These are phyloP conservation scores for Boehmeria nivea DNA, from an alignment of 306 rosid genomes.

Conservation along the genomic window DNA sequence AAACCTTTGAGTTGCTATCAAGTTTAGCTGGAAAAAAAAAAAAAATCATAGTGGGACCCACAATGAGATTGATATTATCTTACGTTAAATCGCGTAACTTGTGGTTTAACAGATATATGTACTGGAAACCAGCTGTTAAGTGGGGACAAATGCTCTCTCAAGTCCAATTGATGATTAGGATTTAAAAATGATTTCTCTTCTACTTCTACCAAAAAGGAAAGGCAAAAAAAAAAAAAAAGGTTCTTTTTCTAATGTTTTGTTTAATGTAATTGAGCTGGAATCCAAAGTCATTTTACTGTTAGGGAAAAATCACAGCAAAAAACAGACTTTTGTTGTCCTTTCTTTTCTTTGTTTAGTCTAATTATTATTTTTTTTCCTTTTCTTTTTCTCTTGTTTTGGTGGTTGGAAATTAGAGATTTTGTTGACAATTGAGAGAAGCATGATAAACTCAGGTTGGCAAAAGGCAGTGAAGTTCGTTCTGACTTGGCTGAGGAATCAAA, in stretches of 20 bases:
- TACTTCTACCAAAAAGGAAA: too few relatives aligned
- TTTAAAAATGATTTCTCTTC: too few relatives aligned
- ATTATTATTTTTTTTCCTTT: not conserved
- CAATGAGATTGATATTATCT: slow-evolving; percentile 17
- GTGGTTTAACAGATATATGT: slow-evolving; percentile 30
- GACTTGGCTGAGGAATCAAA: slow-evolving; percentile 34
- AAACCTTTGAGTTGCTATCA: slow-evolving; percentile 50
- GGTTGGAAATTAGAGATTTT: slow-evolving; percentile 1
- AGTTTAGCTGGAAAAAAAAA: slow-evolving; percentile 42
- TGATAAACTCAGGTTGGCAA: slow-evolving; percentile 37
- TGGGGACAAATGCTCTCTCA: slow-evolving; percentile 37
- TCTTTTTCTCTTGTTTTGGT: not conserved
- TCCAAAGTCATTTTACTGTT: slow-evolving; percentile 22
- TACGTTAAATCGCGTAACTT: slow-evolving; percentile 40
- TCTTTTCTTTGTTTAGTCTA: too few relatives aligned
- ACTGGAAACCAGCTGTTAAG: slow-evolving; percentile 53
- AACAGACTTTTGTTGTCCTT: not conserved
- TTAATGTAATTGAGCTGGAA: slow-evolving; percentile 32
- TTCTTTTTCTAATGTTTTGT: not conserved
- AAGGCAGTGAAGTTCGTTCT: slow-evolving; percentile 19
- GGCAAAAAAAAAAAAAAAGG: not conserved
- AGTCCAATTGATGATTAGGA: slow-evolving; percentile 32
- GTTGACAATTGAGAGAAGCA: slow-evolving; percentile 17
- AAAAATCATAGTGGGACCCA: slow-evolving; percentile 12
- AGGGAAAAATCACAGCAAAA: slow-evolving; percentile 1